phyloP scores from a whole-genome alignment of 208 protist genomes.

The Trypanosoma melophagium region DNA sequence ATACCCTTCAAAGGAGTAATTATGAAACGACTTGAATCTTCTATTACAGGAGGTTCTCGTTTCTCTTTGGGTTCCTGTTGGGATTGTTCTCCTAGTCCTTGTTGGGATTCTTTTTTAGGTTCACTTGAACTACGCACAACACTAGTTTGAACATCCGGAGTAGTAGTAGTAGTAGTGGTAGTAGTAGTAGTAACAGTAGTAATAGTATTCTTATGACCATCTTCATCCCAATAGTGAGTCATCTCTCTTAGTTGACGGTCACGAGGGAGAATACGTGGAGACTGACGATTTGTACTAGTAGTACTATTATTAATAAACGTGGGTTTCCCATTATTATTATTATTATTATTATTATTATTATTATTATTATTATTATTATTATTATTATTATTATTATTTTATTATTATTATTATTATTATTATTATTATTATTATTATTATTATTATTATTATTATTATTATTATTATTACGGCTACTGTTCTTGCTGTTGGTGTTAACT shows the following conservation, averaged over 20 bases:
- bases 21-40: conserved; percentile 45
- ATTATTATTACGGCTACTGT: not conserved
- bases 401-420: not conserved
- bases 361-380: not conserved
- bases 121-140: not conserved
- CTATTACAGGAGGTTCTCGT: conserved; percentile 26
- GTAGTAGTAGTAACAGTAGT: not conserved
- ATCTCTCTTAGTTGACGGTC: conserved; percentile 14
- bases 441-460: not conserved
- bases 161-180: not conserved
- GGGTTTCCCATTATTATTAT: not conserved
- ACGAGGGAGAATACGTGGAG: conserved; percentile 9
- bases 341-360: not conserved
- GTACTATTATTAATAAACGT: not conserved
- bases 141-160: not conserved
- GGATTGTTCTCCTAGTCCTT: not conserved
- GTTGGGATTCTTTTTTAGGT: not conserved
- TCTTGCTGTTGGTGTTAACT: not conserved
- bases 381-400: not conserved
- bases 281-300: not conserved
- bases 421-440: not conserved
- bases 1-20: conserved; percentile 45
- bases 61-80: not conserved
- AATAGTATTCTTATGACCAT: conserved; percentile 18
- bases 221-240: conserved; percentile 21